phyloP scores from a whole-genome alignment of 345 rosid species.

The Eucalyptus tenuipes region DNA sequence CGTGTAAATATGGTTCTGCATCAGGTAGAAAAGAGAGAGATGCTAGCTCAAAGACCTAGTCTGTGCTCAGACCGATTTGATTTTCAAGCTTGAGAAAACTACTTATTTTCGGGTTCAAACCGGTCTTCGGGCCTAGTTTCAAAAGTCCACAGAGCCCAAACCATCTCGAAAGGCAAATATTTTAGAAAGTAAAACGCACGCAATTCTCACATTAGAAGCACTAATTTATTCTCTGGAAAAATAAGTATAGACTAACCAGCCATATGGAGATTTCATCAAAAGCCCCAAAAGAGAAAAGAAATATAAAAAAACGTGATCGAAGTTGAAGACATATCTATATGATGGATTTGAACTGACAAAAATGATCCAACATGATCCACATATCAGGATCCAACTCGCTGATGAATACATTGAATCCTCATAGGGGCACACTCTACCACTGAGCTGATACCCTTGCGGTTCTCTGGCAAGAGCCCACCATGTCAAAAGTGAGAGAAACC shows the following conservation, averaged over 20 bases:
- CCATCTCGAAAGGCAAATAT: not conserved
- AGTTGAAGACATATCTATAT: not conserved
- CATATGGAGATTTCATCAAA: not conserved
- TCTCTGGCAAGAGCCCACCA: not conserved
- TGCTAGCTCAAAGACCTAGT: not conserved
- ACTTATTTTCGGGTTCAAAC: not conserved
- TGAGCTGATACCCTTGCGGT: not conserved
- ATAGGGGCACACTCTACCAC: accelerated
- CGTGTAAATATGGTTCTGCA: no score
- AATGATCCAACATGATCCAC: accelerated
- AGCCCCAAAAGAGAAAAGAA: not conserved
- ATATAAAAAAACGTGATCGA: not conserved
- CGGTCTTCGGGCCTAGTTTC: not conserved
- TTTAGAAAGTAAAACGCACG: not conserved
- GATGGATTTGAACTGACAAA: not conserved
- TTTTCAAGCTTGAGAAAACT: not conserved
- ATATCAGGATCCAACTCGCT: accelerated
- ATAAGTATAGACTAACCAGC: not conserved
- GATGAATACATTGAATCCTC: not conserved
- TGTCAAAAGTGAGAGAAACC: not conserved
- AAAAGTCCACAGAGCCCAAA: not conserved
- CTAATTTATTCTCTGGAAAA: not conserved
- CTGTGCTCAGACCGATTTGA: not conserved
- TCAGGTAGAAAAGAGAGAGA: not conserved
- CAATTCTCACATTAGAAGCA: not conserved